Base-by-base conservation (phyloP, 176 grass and related monocot species). In the Neostapfia colusana region DNA sequence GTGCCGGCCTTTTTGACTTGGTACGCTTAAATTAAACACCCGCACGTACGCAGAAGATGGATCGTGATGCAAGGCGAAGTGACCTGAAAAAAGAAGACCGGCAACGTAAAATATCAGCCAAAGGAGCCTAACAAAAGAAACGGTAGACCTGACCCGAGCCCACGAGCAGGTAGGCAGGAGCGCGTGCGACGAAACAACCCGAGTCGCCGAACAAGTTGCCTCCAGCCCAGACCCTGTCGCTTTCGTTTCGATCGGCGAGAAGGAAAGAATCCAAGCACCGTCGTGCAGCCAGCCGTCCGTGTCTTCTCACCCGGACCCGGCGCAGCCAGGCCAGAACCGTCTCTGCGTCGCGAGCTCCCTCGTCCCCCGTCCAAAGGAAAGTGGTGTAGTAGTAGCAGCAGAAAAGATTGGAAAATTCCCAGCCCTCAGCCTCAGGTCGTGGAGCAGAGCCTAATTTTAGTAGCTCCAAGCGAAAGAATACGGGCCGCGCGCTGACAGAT, bases 261-360 rank as follows among this genome's bases (percentile, higher is more conserved):
- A 31, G 13, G 4, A 31, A 59, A 79, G 59, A 28, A 27, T 76
- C 70, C 86, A 76, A 71, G 70, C 70, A 84, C 64, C 81, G 76
- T 88, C 70, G 16, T 76, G 81, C 71, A 59, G 17, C 76, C 81
- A 76, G 17, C 76, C 81, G 71, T 42, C 24, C 23, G 35, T 81
- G 65, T 76, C 48, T 37, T 70, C 54, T 54, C 18, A 37, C 3
- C 51, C 63, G 2, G 10, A 64, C 69, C 55, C 50, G 18, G 50
- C 18, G 10, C 36, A 10, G 43, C 27, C 44, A 66, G 23, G 58
- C 24, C 64, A n/a, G 63, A 8, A 59, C 39, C 17, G 49, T 18
- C 49, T 46, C 3, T 6, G 16, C 14, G 35, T 54, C 35, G 39
- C 39, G 39, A 61, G 38, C 21, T 75, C 6, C 18, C 55, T 60